Evolutionary conservation across 345 rosid species (phyloP), one percentile per base, ranked within the genome.

Genomic region (Hevea brasiliensis): DNA sequence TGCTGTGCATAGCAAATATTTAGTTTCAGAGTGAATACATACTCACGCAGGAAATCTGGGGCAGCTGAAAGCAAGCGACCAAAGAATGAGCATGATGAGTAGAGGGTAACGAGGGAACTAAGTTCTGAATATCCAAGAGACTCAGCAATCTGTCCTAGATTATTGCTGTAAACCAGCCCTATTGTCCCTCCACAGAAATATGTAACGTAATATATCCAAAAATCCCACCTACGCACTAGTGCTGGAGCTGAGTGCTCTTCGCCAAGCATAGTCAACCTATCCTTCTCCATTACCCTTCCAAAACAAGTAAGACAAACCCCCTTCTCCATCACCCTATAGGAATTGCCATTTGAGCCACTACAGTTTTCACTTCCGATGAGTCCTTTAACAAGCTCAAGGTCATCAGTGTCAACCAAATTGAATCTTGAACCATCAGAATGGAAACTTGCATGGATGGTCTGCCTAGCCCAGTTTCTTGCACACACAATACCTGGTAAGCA

Each of bases 91-190:
- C 84, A 86, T 0, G 93, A 79, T 1, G 98, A 90, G 77, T 90
- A 93, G 74, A 93, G 83, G 6, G 92, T 89, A 72, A 90, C 80
- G 0, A 93, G 74, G 3, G 85, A 77, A 62, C 72, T 77, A 7
- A 87, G 81, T 37, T 79, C 23, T 0, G 83, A 62, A 65, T 78
- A 78, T 60, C 95, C 97, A 8, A 89, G 89, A 3, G 98, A 90
- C 74, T 93, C 81, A 29, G 93, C 83, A 61, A 93, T 88, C 82
- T 93, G 98, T 17, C 98, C 98, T 23, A 93, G 79, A 58, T 90
- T 90, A 65, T 90, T 93, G 84, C 94, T 93, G 71, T 90, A 93
- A 53, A 87, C 95, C 72, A 93, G 81, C 44, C 98, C 98, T 32
- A 89, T 81, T 8, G 97, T 91, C 26, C 88, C 97, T 41, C 95